A percentile compares a stretch with the other conserved stretches of the same genome.
These are phyloP conservation scores for Plasmopara muralis DNA, from an alignment of 352 stramenopile species.

Conservation along the genomic window DNA sequence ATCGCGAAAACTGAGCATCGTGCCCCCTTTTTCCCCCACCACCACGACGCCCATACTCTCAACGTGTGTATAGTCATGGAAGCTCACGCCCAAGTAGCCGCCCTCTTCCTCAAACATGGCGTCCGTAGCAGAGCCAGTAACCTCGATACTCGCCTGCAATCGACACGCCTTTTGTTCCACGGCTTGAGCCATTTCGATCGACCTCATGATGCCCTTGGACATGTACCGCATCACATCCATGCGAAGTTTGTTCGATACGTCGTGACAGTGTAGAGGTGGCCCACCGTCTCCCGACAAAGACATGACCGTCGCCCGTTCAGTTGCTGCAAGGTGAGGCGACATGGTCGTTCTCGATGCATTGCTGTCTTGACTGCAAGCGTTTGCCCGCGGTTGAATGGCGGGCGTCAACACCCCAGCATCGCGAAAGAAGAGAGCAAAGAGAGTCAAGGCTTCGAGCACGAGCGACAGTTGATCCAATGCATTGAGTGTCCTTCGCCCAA, in stretches of 20 bases:
- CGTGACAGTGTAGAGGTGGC: conserved; percentile 9
- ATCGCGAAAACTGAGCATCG: conserved; percentile 62
- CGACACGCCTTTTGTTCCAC: conserved; percentile 19
- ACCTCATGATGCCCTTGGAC: conserved; percentile 75
- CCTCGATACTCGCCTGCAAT: conserved; percentile 11
- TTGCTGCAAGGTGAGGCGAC: conserved; percentile 23
- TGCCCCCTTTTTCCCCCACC: conserved; percentile 52
- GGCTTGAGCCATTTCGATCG: conserved; percentile 46
- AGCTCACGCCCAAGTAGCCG: conserved; percentile 25
- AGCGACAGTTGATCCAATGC: conserved; percentile 66
- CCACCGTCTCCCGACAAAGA: conserved; percentile 14
- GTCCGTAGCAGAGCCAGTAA: conserved; percentile 21
- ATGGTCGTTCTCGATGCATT: conserved; percentile 15
- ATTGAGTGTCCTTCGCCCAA: conserved; percentile 41
- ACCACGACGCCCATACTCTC: conserved; percentile 69
- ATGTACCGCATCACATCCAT: conserved; percentile 86
- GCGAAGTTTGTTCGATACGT: conserved; percentile 74
- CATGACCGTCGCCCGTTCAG: conserved; percentile 18
- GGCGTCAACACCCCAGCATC: conserved; percentile 58
- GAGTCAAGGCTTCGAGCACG: conserved; percentile 53
- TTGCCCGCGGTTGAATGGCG: background rate
- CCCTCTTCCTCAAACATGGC: conserved; percentile 12
- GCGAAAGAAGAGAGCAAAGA: conserved; percentile 73
- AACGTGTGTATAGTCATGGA: conserved; percentile 65
- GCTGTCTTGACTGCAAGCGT: background rate